Percentiles rank a stretch among this genome's conserved stretches.
Conservation (phyloP, 257 asterid genomes). For the Gardenia jasminoides region DNA sequence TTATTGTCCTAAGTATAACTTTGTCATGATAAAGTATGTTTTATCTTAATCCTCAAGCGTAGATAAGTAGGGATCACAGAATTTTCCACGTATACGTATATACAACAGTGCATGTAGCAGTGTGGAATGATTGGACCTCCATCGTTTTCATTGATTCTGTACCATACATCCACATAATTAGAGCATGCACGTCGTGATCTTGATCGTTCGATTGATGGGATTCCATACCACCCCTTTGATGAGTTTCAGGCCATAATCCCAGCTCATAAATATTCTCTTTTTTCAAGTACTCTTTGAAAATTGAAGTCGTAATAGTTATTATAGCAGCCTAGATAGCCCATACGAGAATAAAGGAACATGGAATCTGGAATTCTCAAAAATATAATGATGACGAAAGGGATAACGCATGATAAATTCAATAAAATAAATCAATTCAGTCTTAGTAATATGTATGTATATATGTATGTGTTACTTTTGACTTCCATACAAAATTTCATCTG, state of each 20-base stretch:
- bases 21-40: too few relatives aligned
- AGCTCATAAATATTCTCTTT: not conserved
- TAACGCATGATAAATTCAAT: too few relatives aligned
- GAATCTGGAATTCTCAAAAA: not conserved
- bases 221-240: slow-evolving; percentile 2
- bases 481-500: not conserved
- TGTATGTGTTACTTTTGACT: not conserved
- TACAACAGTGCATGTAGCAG: not conserved
- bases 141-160: slow-evolving; percentile 25
- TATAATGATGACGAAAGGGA: not conserved
- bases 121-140: slow-evolving; percentile 21
- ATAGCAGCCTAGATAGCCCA: not conserved
- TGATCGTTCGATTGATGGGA: slow-evolving; percentile 21
- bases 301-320: not conserved
- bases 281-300: not conserved
- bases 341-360: not conserved
- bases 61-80: not conserved
- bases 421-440: too few relatives aligned
- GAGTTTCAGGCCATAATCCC: slow-evolving; percentile 11
- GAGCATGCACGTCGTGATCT: slow-evolving; percentile 17
- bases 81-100: not conserved
- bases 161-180: slow-evolving; percentile 14
- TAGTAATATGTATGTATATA: too few relatives aligned
- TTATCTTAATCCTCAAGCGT: too few relatives aligned
- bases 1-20: too few relatives aligned